Percentiles rank a stretch among this genome's conserved stretches.
phyloP scores from a whole-genome alignment of 129 eudicot species.

The Artemisia tridentata region DNA sequence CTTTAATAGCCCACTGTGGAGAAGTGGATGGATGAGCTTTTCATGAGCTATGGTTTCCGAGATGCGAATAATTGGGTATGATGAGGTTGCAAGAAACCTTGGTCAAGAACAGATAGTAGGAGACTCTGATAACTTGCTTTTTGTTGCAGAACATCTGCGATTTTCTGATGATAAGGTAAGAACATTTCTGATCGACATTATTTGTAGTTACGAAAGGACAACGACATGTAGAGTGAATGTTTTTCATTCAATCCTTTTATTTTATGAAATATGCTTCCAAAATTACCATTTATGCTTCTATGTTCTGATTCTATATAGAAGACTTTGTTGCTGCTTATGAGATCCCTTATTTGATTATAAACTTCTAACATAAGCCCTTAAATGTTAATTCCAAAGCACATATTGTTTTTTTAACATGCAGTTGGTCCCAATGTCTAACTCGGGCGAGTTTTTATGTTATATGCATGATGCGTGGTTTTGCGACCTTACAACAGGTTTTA shows the following conservation, averaged over 20 bases:
- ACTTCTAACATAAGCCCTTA: not conserved
- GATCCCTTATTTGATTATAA: not conserved
- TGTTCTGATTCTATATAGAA: not conserved
- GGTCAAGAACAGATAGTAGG: slow-evolving; percentile 33
- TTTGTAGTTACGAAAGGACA: not conserved
- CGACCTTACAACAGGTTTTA: no score
- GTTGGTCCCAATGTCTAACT: not conserved
- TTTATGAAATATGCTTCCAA: not conserved
- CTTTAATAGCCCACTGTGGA: slow-evolving; percentile 36
- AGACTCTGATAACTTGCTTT: slow-evolving; percentile 41
- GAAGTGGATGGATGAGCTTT: slow-evolving; percentile 64
- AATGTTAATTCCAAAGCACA: not conserved
- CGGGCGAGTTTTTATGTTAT: not conserved
- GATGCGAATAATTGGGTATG: slow-evolving; percentile 54
- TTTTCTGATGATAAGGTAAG: slow-evolving; percentile 86
- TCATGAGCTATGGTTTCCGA: slow-evolving; percentile 72
- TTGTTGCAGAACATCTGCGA: slow-evolving; percentile 79
- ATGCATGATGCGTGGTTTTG: no score
- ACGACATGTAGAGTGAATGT: not conserved
- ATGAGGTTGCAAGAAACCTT: slow-evolving; percentile 53
- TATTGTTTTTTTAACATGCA: not conserved
- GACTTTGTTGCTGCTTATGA: no score
- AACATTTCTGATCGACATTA: not conserved
- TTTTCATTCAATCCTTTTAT: not conserved
- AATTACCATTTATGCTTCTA: not conserved